These are phyloP conservation scores for Phialophora verrucosa DNA, from an alignment of 2,329 filamentous ascomycete species.

Conservation along the genomic window DNA sequence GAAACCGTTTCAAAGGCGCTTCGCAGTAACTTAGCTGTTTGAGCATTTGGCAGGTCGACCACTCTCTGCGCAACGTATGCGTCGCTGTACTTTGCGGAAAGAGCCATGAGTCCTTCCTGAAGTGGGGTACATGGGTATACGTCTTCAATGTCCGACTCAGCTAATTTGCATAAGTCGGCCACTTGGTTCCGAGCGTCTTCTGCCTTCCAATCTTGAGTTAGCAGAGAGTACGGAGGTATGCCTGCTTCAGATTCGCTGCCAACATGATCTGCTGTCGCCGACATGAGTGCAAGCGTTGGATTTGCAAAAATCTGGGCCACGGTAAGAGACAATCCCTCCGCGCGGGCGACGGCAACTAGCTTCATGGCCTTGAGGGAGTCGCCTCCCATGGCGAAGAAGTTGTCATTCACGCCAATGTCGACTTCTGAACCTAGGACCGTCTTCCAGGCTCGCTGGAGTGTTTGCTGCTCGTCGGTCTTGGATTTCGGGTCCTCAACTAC, in stretches of 20 bases:
- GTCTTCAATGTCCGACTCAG: slow-evolving; percentile 45
- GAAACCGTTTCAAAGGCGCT: slow-evolving; percentile 47
- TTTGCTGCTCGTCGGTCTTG: no score
- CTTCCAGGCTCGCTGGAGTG: no score
- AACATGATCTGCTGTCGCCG: slow-evolving; percentile 32
- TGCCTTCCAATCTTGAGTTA: no score
- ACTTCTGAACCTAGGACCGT: slow-evolving; percentile 19
- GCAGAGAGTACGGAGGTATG: no score
- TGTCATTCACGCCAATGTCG: slow-evolving; percentile 46
- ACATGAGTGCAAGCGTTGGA: slow-evolving; percentile 53
- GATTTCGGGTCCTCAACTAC: no score
- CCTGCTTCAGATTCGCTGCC: slow-evolving; percentile 11
- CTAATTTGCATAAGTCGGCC: slow-evolving; percentile 32
- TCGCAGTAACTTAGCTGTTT: no score
- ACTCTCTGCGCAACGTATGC: no score
- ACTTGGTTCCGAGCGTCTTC: no score
- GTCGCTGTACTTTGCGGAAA: slow-evolving; percentile 47
- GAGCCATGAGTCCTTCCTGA: slow-evolving; percentile 52
- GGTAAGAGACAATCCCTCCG: slow-evolving; percentile 34
- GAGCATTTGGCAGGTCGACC: no score
- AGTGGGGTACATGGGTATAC: slow-evolving; percentile 51
- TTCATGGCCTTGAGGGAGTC: slow-evolving; percentile 44
- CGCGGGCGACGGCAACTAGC: slow-evolving; percentile 40
- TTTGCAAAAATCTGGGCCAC: slow-evolving; percentile 44
- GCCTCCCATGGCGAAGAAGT: slow-evolving; percentile 44